Evolutionary conservation across 225 moss, liverwort and hornwort species (phyloP).

Genomic region (Sphagnum contortum): DNA sequence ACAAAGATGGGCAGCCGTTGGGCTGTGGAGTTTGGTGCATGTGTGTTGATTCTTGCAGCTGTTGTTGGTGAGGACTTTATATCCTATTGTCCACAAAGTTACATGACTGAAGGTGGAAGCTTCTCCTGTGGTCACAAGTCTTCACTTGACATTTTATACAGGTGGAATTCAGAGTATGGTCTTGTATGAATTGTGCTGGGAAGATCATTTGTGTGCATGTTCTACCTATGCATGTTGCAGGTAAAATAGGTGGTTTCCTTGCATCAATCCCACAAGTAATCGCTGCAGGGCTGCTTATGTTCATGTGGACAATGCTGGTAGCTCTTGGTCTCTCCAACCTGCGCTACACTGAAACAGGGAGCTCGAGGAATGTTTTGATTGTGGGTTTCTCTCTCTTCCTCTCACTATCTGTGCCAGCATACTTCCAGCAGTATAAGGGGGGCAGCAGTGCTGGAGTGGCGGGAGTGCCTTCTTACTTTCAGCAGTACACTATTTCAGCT

Average conservation of each 20-base stretch:
- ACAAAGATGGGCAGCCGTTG: slow-evolving; percentile 89
- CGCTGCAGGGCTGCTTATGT: slow-evolving; percentile 64
- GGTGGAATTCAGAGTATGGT: background rate
- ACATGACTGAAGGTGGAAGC: background rate
- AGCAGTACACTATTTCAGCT: slow-evolving; percentile 47
- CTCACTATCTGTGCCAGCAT: slow-evolving; percentile 69
- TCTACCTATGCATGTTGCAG: slow-evolving; percentile 14
- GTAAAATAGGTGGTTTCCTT: slow-evolving; percentile 75
- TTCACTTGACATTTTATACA: too few species aligned
- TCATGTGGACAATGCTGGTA: slow-evolving; percentile 88
- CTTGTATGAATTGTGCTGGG: background rate
- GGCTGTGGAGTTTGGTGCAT: slow-evolving; percentile 69
- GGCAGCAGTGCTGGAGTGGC: slow-evolving; percentile 11
- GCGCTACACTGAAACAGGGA: slow-evolving; percentile 79
- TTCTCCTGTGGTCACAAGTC: background rate
- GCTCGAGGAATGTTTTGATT: slow-evolving; percentile 79
- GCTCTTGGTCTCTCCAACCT: slow-evolving; percentile 81
- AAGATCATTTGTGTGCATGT: too few species aligned
- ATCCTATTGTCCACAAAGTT: background rate
- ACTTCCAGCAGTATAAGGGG: slow-evolving; percentile 63
- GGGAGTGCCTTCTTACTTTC: slow-evolving; percentile 41
- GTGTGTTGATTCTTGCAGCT: slow-evolving; percentile 58
- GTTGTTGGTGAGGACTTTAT: slow-evolving; percentile 43
- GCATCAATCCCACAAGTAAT: slow-evolving; percentile 75
- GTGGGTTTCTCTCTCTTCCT: slow-evolving; percentile 76